Conservation (phyloP, 257 asterid genomes). For the Solanum clarkiae region DNA sequence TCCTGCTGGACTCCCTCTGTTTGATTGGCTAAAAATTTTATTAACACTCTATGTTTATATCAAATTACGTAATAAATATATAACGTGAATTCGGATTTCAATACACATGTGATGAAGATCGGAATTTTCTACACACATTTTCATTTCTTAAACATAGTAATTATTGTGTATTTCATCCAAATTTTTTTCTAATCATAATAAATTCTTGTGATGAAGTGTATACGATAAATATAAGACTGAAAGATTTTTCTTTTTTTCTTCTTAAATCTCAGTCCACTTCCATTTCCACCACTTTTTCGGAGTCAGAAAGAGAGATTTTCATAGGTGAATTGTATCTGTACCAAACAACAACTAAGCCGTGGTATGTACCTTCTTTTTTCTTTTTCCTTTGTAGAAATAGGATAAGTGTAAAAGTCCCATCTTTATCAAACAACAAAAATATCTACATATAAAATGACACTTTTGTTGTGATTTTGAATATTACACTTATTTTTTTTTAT, state of each 20-base stretch:
- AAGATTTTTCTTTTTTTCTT: neutral
- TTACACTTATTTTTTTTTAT: neutral
- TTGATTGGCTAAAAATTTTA: neutral
- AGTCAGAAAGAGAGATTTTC: neutral
- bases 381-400: neutral
- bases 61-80: neutral
- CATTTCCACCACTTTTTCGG: neutral
- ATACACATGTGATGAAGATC: neutral
- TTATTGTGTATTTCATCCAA: neutral
- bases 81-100: neutral
- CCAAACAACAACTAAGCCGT: neutral
- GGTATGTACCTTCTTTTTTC: neutral
- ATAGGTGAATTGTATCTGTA: neutral
- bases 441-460: neutral
- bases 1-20: neutral
- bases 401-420: neutral
- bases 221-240: neutral
- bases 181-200: neutral
- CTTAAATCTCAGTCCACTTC: neutral
- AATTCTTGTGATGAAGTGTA: neutral
- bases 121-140: neutral
- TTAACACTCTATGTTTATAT: accelerated
- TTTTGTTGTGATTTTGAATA: no score
- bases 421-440: neutral
- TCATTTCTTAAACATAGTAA: neutral